Evolutionary conservation across 2,329 filamentous ascomycete species (phyloP).

Genomic region (Alternaria atra): DNA sequence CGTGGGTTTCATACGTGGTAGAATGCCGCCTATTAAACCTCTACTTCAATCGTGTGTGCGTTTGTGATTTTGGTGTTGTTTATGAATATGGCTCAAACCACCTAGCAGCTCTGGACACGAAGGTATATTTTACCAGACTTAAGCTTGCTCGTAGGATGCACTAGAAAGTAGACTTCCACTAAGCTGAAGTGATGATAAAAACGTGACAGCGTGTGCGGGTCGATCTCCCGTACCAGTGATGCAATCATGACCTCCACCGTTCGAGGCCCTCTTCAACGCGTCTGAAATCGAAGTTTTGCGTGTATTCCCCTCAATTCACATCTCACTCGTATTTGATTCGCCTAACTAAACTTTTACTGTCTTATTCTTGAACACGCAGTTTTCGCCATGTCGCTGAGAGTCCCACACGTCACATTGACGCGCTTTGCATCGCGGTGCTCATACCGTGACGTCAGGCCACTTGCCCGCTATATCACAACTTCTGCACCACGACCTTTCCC

Average conservation of each 20-base stretch:
- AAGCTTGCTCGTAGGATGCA: background rate
- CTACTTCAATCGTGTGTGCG: too few relatives aligned
- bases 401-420: constrained; percentile 34
- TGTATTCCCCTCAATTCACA: background rate
- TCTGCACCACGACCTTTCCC: constrained; percentile 6
- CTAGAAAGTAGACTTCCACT: background rate
- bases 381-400: constrained; percentile 11
- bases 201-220: constrained; percentile 16
- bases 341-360: background rate
- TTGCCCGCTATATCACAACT: constrained; percentile 30
- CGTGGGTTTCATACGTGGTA: too few relatives aligned
- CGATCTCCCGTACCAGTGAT: constrained; percentile 14
- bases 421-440: constrained; percentile 21
- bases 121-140: too few relatives aligned
- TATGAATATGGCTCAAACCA: too few relatives aligned
- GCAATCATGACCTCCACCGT: constrained; percentile 12
- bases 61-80: too few relatives aligned
- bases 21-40: too few relatives aligned
- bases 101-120: too few relatives aligned
- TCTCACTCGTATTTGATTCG: constrained; percentile 4
- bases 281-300: background rate
- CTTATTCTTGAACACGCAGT: background rate
- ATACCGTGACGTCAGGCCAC: constrained; percentile 37
- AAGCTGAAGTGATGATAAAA: background rate
- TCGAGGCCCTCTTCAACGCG: background rate